Evolutionary conservation across 495 filamentous ascomycete species (phyloP).

Genomic region (Podospora pseudopauciseta): DNA sequence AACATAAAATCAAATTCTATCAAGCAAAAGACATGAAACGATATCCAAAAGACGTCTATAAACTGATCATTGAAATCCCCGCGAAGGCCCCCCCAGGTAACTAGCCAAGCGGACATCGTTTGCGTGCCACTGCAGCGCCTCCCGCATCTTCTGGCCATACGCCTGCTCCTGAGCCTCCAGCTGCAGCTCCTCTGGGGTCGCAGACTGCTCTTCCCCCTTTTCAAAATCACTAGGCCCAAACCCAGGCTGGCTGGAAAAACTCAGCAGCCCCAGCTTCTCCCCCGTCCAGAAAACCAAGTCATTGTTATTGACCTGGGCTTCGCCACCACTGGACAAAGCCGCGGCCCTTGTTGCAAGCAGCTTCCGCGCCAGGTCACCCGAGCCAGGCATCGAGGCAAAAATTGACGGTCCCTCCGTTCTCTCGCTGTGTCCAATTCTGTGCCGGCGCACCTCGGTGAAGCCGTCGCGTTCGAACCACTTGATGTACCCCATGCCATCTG

Average conservation of each 20-base stretch:
- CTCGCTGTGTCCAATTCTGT: constrained; percentile 61
- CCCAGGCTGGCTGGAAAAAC: constrained; percentile 52
- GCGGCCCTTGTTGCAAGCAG: constrained; percentile 56
- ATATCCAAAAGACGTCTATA: neutral
- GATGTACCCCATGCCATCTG: constrained; percentile 76
- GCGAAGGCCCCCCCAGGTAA: constrained; percentile 46
- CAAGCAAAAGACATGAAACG: neutral
- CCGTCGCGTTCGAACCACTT: constrained; percentile 94
- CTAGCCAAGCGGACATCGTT: constrained; percentile 77
- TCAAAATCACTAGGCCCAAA: constrained; percentile 48
- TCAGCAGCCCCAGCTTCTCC: constrained; percentile 69
- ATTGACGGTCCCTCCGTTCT: constrained; percentile 35
- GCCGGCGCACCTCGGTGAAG: constrained; percentile 70
- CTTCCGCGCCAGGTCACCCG: constrained; percentile 67
- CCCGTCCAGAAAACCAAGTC: constrained; percentile 79
- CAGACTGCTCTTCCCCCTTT: constrained; percentile 35
- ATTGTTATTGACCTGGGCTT: constrained; percentile 44
- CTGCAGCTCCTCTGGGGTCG: constrained; percentile 45
- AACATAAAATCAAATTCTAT: no score
- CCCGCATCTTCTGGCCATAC: constrained; percentile 68
- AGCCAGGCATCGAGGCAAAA: constrained; percentile 49
- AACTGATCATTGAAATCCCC: neutral
- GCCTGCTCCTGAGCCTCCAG: constrained; percentile 45
- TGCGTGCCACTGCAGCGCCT: constrained; percentile 72
- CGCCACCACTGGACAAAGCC: constrained; percentile 21